Percentiles rank a stretch among this genome's conserved stretches.
phyloP scores from a whole-genome alignment of 495 filamentous ascomycete species.

The Friedmanniomyces endolithicus region DNA sequence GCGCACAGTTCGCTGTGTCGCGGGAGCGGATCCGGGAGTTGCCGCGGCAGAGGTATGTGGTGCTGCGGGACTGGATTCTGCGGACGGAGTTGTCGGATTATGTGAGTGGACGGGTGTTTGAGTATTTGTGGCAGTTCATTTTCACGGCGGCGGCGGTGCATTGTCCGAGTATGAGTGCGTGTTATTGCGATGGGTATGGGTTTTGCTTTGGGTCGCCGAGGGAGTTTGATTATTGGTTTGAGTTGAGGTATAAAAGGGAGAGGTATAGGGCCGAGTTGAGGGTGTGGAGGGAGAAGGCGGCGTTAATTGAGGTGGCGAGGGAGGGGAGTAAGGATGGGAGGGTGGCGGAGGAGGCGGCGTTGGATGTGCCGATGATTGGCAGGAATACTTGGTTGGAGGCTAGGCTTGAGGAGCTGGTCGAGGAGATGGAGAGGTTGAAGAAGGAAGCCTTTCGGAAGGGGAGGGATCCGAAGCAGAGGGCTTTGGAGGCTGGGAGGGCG shows the following conservation, averaged over 20 bases:
- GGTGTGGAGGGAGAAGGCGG: constrained; percentile 34
- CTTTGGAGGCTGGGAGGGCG: constrained; percentile 39
- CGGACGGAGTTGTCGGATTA: constrained; percentile 50
- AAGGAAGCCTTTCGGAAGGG: constrained; percentile 40
- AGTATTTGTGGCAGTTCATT: constrained; percentile 66
- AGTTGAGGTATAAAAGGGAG: constrained; percentile 30
- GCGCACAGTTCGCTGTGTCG: constrained; percentile 52
- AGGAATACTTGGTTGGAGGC: constrained; percentile 26
- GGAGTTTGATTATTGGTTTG: constrained; percentile 39
- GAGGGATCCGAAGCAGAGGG: constrained; percentile 39
- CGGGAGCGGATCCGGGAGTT: constrained; percentile 36
- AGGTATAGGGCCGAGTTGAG: constrained; percentile 38
- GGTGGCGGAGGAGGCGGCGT: constrained; percentile 29
- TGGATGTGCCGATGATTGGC: constrained; percentile 33
- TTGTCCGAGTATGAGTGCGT: constrained; percentile 55
- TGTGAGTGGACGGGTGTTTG: constrained; percentile 59
- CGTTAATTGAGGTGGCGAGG: constrained; percentile 14
- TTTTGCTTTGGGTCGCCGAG: constrained; percentile 58
- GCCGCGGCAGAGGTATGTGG: constrained; percentile 47
- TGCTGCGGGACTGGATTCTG: constrained; percentile 57
- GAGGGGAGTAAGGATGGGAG: constrained; percentile 21
- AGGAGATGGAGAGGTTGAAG: constrained; percentile 30
- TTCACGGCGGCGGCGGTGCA: constrained; percentile 44
- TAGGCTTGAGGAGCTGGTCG: constrained; percentile 30
- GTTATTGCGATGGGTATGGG: constrained; percentile 68